Conservation (phyloP, 768 basidiomycete genomes). For the Peribolospora kevripleyi region DNA sequence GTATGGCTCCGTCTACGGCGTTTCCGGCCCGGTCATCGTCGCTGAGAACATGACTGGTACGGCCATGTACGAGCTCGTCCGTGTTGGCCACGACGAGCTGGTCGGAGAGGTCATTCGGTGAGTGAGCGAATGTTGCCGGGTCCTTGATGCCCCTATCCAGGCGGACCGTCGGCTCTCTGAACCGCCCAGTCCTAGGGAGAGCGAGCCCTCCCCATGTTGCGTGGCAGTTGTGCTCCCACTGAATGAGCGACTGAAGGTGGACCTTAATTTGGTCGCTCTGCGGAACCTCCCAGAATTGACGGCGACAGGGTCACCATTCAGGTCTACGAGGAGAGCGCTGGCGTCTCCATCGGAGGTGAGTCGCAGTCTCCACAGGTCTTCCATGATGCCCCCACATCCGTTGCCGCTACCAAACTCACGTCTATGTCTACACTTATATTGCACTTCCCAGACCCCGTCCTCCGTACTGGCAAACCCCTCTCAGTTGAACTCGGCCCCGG, state of each 20-base stretch:
- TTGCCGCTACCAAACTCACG: no score
- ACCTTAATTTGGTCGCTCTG: not conserved
- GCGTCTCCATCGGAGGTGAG: not conserved
- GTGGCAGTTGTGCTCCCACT: not conserved
- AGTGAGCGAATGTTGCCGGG: no score
- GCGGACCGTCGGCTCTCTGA: no score
- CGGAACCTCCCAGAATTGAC: not conserved
- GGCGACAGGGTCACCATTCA: conserved; percentile 95
- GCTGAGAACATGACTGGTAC: conserved; percentile 88
- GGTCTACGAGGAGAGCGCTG: conserved; percentile 77
- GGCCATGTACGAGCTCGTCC: conserved; percentile 90
- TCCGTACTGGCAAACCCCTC: conserved; percentile 90
- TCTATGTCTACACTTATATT: no score
- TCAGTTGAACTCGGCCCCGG: conserved; percentile 95
- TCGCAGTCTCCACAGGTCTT: no score
- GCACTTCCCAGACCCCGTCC: conserved; percentile 67
- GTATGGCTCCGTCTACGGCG: conserved; percentile 74
- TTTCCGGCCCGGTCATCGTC: conserved; percentile 94
- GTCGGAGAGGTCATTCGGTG: conserved; percentile 93
- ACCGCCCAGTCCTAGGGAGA: no score
- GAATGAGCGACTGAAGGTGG: not conserved
- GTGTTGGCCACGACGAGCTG: conserved; percentile 93
- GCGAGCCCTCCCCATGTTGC: conserved; percentile 33
- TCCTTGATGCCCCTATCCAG: no score
- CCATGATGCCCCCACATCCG: no score